Evolutionary conservation across 2,329 filamentous ascomycete genomes (phyloP), one percentile per base, ranked within the genome.

Genomic region (Bipolaris oryzae): DNA sequence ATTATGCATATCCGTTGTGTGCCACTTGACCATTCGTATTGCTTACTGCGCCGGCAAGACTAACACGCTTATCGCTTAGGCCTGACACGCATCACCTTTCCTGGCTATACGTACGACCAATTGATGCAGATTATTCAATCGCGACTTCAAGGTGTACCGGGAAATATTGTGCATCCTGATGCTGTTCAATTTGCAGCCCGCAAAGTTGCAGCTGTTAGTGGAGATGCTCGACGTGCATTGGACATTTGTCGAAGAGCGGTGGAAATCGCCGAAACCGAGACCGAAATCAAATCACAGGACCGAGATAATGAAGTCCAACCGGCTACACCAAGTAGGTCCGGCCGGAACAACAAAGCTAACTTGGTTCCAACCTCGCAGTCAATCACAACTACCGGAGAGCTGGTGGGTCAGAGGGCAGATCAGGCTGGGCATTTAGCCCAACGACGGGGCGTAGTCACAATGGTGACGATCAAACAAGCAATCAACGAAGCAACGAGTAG

Each of bases 71-170:
- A 51, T 39, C 53, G 49, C 55, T 49, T 57, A 77, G 85, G 94
- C 20, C 81, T 99, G 46, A 97, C 93, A 7, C 87, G 96, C 70
- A 97, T 99, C 72, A 97, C 95, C 0, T 99, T 99, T 69, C 91
- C 95, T 0, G 95, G 95, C 20, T 99, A 99, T 77, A 97, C 92
- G 55, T 93, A 99, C 75, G 92, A 95, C 57, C 95, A 99, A 77
- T 84, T 99, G 38, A 96, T 98, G 90, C 90, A 89, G 66, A 99
- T 99, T 71, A 97, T 99, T 62, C 89, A 94, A 71, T 96, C 92
- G n/a, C 89, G 95, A 28, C 84, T 99, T 2, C 87, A 92, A 71
- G 92, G 91, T 51, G 91, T 98, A 0, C 89, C 91, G 1, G 92
- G 92, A 23, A 88, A 93, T 64, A 89, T 99, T 42, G 94, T 99